These are phyloP conservation scores for Mortierella polycephala DNA, from an alignment of 371 early-diverging fungal species.

Conservation along the genomic window DNA sequence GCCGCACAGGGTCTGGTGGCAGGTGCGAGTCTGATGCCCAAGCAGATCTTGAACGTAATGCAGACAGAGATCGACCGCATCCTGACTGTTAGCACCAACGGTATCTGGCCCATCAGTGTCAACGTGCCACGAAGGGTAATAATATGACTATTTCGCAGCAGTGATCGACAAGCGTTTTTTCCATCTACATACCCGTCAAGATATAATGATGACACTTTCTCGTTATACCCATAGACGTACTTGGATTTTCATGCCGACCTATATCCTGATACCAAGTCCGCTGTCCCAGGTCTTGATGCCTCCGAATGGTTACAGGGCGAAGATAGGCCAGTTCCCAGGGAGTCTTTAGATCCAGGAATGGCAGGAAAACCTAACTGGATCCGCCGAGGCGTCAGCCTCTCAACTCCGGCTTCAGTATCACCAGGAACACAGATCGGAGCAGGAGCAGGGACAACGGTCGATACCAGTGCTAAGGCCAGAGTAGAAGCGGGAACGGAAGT, in stretches of 20 bases:
- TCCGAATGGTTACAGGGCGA: constrained; percentile 71
- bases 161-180: background rate
- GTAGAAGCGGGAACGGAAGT: too few relatives aligned
- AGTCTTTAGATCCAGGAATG: constrained; percentile 71
- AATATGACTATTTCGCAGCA: background rate
- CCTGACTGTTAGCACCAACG: constrained; percentile 62
- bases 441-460: too few relatives aligned
- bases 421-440: too few relatives aligned
- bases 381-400: constrained; percentile 1
- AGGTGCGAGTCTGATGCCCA: constrained; percentile 77
- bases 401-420: too few relatives aligned
- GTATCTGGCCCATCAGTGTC: constrained; percentile 73
- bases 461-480: too few relatives aligned
- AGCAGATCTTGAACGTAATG: constrained; percentile 79
- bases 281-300: constrained; percentile 60
- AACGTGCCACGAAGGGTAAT: constrained; percentile 74
- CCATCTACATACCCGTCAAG: background rate
- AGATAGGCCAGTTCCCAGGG: constrained; percentile 59
- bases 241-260: constrained; percentile 83
- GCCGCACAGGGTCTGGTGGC: constrained; percentile 57
- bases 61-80: constrained; percentile 78
- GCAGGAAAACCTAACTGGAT: constrained; percentile 46
- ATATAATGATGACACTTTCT: background rate
- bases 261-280: constrained; percentile 79
- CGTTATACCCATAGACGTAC: constrained; percentile 57